Base-by-base conservation (phyloP, 2,329 filamentous ascomycete species). In the Monosporascus cannonballus region DNA sequence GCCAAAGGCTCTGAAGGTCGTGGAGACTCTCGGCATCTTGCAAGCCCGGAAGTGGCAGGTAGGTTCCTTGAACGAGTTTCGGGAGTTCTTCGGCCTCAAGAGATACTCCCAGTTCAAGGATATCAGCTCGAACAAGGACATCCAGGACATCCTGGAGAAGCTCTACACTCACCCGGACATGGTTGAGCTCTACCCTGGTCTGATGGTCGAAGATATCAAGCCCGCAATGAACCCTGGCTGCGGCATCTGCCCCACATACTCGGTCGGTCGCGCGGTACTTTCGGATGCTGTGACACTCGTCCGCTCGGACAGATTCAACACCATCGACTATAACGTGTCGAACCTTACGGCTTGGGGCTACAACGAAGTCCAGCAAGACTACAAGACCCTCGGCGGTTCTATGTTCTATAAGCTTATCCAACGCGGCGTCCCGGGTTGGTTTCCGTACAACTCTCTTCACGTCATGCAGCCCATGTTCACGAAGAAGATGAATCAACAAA, bases 111-210 rank as follows among this genome's bases (percentile, higher is more conserved):
- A 67, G 0, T 86, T 86, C 61, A 73, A 73, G 50, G 79, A 83
- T 44, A 81, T 87, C 61, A 85, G 80, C 58, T 68, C 73, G 1
- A 73, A 86, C 56, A 70, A 72, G 2, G 74, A 81, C n/a, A 77
- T 86, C 30, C 76, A 77, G 1, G 70, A 76, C 27, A 70, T 75
- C 7, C 73, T 87, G 4, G 76, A 80, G 54, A 74, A 80, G 57
- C 69, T 87, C 14, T 87, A 87, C 66, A 75, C 78, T 22, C 75
- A 84, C 47, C 83, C 83, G 0, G 84, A 87, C 57, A 80, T 79
- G 64, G 81, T 89, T 14, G 86, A 89, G 62, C 72, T 89, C 6
- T 89, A 89, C 61, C 85, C 85, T 0, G 86, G 86, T 9, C 69
- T 89, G 1, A 78, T 87, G 55, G 71, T 79, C n/a, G 82, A 85